phyloP scores from a whole-genome alignment of 495 filamentous ascomycete species.

The Neurospora sp. region DNA sequence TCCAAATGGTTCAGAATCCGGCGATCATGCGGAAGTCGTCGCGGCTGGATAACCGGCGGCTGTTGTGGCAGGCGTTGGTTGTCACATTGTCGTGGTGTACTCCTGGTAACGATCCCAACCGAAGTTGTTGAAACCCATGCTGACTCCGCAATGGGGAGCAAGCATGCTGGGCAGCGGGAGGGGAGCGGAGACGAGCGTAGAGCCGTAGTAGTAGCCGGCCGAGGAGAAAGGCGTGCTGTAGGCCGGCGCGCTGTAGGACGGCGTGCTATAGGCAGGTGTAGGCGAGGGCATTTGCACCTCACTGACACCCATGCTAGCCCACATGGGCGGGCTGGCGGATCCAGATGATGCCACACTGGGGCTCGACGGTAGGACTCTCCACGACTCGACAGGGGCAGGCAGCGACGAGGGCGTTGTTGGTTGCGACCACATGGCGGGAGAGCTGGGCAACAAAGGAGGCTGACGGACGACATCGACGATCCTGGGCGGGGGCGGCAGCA shows the following conservation, averaged over 20 bases:
- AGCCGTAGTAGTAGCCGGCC: constrained; percentile 51
- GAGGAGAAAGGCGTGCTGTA: constrained; percentile 74
- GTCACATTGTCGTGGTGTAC: constrained; percentile 55
- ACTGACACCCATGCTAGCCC: constrained; percentile 67
- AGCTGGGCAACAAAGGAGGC: constrained; percentile 77
- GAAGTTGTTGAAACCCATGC: constrained; percentile 63
- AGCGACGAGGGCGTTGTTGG: constrained; percentile 39
- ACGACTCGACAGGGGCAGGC: constrained; percentile 72
- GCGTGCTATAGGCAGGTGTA: constrained; percentile 41
- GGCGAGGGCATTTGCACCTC: constrained; percentile 62
- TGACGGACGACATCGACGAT: constrained; percentile 87
- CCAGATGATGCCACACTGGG: constrained; percentile 64
- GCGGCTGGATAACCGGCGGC: constrained; percentile 27
- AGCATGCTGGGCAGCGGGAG: constrained; percentile 89
- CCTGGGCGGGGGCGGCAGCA: constrained; percentile 86
- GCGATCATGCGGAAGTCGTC: constrained; percentile 26
- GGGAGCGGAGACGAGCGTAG: constrained; percentile 52
- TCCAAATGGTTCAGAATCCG: neutral
- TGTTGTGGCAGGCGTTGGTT: constrained; percentile 35
- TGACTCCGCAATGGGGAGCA: constrained; percentile 70
- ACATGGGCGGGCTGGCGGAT: constrained; percentile 55
- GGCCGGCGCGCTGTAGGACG: neutral
- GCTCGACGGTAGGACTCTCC: constrained; percentile 89
- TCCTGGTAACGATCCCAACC: constrained; percentile 67
- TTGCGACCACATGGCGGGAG: constrained; percentile 76